Conservation (phyloP, 768 basidiomycete genomes). For the Ephemerocybe angulata region DNA sequence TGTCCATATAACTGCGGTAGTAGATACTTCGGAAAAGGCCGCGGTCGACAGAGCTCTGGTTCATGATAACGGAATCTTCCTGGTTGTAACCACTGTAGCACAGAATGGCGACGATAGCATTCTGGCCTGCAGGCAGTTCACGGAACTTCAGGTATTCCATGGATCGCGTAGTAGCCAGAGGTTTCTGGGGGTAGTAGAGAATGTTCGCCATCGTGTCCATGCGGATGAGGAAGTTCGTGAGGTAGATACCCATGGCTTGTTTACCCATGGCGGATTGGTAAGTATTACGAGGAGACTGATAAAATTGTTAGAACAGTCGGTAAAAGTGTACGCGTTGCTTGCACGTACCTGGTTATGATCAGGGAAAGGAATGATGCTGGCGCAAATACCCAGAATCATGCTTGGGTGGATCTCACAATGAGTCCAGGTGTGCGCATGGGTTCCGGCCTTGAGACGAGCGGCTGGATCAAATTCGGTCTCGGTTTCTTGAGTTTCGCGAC, state of each 20-base stretch:
- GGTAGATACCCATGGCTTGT: constrained; percentile 99
- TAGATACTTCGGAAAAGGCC: constrained; percentile 98
- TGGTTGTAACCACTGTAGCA: constrained; percentile 99
- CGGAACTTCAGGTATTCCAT: constrained; percentile 99
- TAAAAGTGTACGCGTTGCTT: constrained; percentile 20
- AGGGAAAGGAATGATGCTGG: constrained; percentile 98
- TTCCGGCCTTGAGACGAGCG: constrained; percentile 80
- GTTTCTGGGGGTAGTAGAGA: constrained; percentile 98
- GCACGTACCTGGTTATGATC: constrained; percentile 99
- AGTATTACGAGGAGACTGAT: constrained; percentile 96
- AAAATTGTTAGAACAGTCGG: constrained; percentile 1
- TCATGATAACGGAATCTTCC: constrained; percentile 99
- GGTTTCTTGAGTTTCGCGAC: constrained; percentile 53
- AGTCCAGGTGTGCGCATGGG: constrained; percentile 89
- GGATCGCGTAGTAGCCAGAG: constrained; percentile 95
- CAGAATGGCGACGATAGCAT: constrained; percentile 96
- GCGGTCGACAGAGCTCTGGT: constrained; percentile 96
- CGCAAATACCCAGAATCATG: constrained; percentile 98
- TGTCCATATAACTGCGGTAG: constrained; percentile 97
- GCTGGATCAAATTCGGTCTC: constrained; percentile 82
- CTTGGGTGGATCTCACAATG: constrained; percentile 99
- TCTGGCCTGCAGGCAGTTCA: constrained; percentile 98
- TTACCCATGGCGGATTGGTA: constrained; percentile 99
- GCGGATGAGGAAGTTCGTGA: constrained; percentile 96
- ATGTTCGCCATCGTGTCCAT: constrained; percentile 99